Evolutionary conservation across 352 stramenopile species (phyloP).

Genomic region (Phytophthora constricta): DNA sequence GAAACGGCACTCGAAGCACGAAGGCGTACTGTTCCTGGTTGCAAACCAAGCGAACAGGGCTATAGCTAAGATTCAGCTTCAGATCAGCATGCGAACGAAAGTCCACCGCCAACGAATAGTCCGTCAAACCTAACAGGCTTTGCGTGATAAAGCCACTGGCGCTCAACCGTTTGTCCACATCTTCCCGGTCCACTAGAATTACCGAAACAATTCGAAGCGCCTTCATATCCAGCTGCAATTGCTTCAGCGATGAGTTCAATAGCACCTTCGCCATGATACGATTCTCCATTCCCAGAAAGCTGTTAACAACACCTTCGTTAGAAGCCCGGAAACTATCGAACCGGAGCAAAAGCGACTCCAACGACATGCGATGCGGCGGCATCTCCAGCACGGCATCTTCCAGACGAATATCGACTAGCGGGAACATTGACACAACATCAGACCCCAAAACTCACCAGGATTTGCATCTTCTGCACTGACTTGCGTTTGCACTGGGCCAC

Average conservation of each 20-base stretch:
- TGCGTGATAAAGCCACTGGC: conserved; percentile 60
- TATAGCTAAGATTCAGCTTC: conserved; percentile 61
- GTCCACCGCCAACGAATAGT: conserved; percentile 62
- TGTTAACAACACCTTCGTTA: conserved; percentile 71
- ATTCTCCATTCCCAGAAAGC: conserved; percentile 73
- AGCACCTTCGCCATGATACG: conserved; percentile 84
- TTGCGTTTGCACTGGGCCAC: conserved; percentile 14
- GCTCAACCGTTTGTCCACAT: conserved; percentile 33
- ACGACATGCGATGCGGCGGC: conserved; percentile 80
- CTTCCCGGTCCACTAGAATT: conserved; percentile 65
- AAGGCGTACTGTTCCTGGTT: conserved; percentile 88
- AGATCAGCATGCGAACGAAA: conserved; percentile 66
- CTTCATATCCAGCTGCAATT: conserved; percentile 70
- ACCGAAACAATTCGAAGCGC: conserved; percentile 78
- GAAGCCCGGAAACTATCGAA: conserved; percentile 70
- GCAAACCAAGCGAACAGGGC: conserved; percentile 77
- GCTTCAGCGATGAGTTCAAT: conserved; percentile 81
- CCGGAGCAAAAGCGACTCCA: conserved; percentile 72
- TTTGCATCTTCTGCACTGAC: conserved; percentile 13
- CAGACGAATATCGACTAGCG: conserved; percentile 71
- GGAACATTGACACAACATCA: conserved; percentile 86
- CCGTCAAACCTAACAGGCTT: conserved; percentile 76
- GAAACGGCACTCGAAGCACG: conserved; percentile 71
- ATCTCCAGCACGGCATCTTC: conserved; percentile 79
- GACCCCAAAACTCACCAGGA: conserved; percentile 47